These are phyloP conservation scores for Durio zibethinus DNA, from an alignment of 345 rosid genomes.

Conservation along the genomic window DNA sequence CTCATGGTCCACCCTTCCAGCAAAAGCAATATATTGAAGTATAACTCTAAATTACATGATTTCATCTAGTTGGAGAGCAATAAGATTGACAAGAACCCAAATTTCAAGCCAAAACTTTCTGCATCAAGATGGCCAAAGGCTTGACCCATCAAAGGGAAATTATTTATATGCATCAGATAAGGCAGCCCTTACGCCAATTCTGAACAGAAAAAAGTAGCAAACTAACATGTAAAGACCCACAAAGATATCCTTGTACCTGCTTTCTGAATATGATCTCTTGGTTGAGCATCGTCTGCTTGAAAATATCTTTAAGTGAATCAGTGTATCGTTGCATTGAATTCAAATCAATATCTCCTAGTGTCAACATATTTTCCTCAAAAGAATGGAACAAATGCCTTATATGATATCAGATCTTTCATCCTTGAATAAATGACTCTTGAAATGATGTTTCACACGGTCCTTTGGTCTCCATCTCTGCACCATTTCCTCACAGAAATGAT, in stretches of 20 bases:
- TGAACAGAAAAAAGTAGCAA: neutral
- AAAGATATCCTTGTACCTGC: conserved; percentile 34
- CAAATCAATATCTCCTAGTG: conserved; percentile 33
- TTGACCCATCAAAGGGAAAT: neutral
- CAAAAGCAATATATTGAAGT: neutral
- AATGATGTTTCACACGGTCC: neutral
- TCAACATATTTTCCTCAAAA: conserved; percentile 25
- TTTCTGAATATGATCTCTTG: conserved; percentile 42
- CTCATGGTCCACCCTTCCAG: neutral
- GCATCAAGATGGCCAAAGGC: neutral
- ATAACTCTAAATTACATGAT: neutral
- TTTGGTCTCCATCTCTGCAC: conserved; percentile 6
- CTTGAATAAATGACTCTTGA: conserved; percentile 6
- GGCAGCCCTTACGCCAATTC: neutral
- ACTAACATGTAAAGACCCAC: neutral
- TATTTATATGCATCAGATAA: neutral
- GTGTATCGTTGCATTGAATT: conserved; percentile 22
- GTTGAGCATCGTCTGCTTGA: conserved; percentile 40
- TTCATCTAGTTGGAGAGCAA: neutral
- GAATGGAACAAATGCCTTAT: conserved; percentile 11
- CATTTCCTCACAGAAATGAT: neutral
- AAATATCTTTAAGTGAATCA: conserved; percentile 28
- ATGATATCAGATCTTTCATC: conserved; percentile 19
- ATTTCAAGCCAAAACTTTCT: neutral
- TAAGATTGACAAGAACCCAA: neutral